Percentiles rank a stretch among this genome's conserved stretches.
These are phyloP conservation scores for Plantago lanceolata DNA, from an alignment of 305 asterid genomes.

Conservation along the genomic window DNA sequence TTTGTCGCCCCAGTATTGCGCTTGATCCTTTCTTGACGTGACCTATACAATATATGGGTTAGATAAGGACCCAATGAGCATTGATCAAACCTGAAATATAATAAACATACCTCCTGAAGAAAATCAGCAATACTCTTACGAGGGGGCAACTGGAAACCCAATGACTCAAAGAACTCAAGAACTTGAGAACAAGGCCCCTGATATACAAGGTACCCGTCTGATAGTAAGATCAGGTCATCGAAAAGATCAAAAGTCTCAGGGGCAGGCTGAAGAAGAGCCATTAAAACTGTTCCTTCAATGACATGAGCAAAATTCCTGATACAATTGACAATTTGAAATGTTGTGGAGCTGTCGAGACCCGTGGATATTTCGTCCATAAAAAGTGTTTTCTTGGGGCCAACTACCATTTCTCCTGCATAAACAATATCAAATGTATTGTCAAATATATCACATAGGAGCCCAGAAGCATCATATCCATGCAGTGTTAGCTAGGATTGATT, in stretches of 20 bases:
- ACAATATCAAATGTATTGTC: neutral
- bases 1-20: conserved; percentile 79
- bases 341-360: conserved; percentile 91
- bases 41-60: conserved; percentile 36
- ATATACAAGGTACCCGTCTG: conserved; percentile 74
- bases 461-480: neutral
- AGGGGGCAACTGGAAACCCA: conserved; percentile 81
- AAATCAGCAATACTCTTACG: conserved; percentile 88
- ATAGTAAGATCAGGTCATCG: conserved; percentile 73
- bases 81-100: conserved; percentile 4
- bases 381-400: conserved; percentile 85
- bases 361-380: conserved; percentile 96
- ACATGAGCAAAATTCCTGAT: conserved; percentile 71
- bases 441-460: conserved; percentile 1
- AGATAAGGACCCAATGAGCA: conserved; percentile 22
- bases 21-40: conserved; percentile 83
- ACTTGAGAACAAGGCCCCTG: conserved; percentile 75
- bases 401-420: conserved; percentile 82
- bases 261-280: conserved; percentile 95
- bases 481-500: neutral
- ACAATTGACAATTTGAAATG: conserved; percentile 84
- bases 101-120: conserved; percentile 72
- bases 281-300: conserved; percentile 79
- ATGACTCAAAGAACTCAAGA: conserved; percentile 63
- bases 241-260: conserved; percentile 89